Conservation (phyloP, 176 grass and related monocot genomes). For the Oryza punctata region DNA sequence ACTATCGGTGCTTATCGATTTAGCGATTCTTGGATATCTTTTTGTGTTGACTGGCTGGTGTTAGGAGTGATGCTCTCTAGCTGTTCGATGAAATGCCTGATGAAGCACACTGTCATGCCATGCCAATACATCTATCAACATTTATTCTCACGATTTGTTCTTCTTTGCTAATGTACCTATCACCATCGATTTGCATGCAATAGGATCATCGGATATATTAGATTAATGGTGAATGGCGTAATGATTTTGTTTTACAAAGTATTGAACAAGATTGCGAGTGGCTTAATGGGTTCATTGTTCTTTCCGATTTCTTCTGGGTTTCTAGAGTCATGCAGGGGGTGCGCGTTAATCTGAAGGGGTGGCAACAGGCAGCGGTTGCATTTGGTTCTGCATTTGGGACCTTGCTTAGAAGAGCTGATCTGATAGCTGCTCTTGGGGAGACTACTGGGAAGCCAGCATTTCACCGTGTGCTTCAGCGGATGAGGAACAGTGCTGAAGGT, state of each 20-base stretch:
- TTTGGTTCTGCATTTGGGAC: constrained; percentile 85
- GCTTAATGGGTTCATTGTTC: neutral
- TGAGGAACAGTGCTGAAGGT: too few species aligned
- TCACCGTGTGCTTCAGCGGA: too few species aligned
- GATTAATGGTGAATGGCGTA: neutral
- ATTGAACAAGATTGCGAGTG: neutral
- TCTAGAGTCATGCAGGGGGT: constrained; percentile 61
- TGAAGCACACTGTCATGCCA: neutral
- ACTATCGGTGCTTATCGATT: too few species aligned
- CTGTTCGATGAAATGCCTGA: constrained; percentile 36
- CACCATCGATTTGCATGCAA: neutral
- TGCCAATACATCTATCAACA: neutral
- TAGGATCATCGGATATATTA: neutral
- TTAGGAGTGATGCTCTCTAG: neutral
- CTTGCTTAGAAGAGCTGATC: too few species aligned
- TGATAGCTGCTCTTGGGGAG: too few species aligned
- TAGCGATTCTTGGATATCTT: neutral
- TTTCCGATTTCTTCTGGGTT: neutral
- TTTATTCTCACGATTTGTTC: neutral
- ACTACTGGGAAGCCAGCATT: too few species aligned
- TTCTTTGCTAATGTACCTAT: neutral
- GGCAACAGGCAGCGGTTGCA: constrained; percentile 91
- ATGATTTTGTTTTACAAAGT: neutral
- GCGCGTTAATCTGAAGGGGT: constrained; percentile 73
- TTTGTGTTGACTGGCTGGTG: neutral